Percentiles rank a stretch among this genome's conserved stretches.
These are phyloP conservation scores for Talinum fruticosum DNA, from an alignment of 148 eudicot species.

Conservation along the genomic window DNA sequence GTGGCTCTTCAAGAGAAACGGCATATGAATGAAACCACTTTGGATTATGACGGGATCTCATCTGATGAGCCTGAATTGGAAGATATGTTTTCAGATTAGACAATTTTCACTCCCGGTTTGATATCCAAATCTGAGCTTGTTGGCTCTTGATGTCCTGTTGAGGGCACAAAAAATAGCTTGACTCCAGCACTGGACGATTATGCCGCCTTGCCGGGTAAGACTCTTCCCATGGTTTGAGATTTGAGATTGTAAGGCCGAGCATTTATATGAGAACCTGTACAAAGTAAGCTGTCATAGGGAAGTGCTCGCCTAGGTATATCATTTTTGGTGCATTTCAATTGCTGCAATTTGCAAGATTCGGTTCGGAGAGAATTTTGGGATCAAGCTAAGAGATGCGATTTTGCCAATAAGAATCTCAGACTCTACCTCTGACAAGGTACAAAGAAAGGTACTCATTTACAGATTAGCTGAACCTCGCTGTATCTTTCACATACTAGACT, in stretches of 20 bases:
- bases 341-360: background rate
- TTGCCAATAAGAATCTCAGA: background rate
- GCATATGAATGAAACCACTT: slow-evolving; percentile 50
- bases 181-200: background rate
- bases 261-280: slow-evolving; percentile 27
- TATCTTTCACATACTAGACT: slow-evolving; percentile 4
- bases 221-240: background rate
- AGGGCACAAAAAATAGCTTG: too few relatives aligned
- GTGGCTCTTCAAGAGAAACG: slow-evolving; percentile 35
- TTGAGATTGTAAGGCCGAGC: slow-evolving; percentile 14
- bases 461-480: slow-evolving; percentile 2
- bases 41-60: slow-evolving; percentile 48
- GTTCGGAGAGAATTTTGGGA: background rate
- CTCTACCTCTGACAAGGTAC: background rate
- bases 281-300: slow-evolving; percentile 20
- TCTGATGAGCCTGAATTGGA: slow-evolving; percentile 87
- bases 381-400: background rate
- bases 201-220: background rate
- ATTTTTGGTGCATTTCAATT: background rate
- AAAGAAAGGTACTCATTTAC: background rate
- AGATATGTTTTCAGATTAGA: slow-evolving; percentile 76
- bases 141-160: too few relatives aligned
- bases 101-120: background rate
- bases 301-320: slow-evolving; percentile 1
- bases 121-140: background rate